These are phyloP conservation scores for Cucurbita moschata DNA, from an alignment of 306 rosid species.

Conservation along the genomic window DNA sequence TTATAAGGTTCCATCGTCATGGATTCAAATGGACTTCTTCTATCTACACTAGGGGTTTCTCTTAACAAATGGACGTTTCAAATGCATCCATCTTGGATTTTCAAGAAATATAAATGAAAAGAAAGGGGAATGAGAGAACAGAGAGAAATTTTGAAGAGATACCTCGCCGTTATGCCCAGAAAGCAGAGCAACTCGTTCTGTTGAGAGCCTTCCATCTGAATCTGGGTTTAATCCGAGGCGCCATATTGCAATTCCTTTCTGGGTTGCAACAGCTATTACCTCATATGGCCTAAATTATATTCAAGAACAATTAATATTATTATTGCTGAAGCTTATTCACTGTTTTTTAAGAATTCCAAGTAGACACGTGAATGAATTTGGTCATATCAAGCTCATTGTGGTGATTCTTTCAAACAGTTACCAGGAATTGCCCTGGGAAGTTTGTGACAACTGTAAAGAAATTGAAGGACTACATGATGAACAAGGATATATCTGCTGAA, in stretches of 20 bases:
- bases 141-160: background rate
- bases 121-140: background rate
- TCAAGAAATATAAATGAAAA: background rate
- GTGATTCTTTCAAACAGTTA: background rate
- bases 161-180: constrained; percentile 72
- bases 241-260: constrained; percentile 68
- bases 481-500: background rate
- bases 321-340: background rate
- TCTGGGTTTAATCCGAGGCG: constrained; percentile 69
- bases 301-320: constrained; percentile 2
- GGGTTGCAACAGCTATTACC: constrained; percentile 67
- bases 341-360: background rate
- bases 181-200: constrained; percentile 50
- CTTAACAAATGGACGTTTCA: background rate
- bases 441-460: background rate
- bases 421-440: background rate
- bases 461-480: background rate
- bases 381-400: background rate
- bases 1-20: background rate
- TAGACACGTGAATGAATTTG: background rate
- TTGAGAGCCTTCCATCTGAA: constrained; percentile 58
- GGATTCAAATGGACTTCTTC: background rate
- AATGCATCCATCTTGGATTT: background rate
- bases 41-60: background rate
- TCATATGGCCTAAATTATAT: constrained; percentile 48